phyloP scores from a whole-genome alignment of 2,329 filamentous ascomycete species.

The Phaeophleospora eucalypticola region DNA sequence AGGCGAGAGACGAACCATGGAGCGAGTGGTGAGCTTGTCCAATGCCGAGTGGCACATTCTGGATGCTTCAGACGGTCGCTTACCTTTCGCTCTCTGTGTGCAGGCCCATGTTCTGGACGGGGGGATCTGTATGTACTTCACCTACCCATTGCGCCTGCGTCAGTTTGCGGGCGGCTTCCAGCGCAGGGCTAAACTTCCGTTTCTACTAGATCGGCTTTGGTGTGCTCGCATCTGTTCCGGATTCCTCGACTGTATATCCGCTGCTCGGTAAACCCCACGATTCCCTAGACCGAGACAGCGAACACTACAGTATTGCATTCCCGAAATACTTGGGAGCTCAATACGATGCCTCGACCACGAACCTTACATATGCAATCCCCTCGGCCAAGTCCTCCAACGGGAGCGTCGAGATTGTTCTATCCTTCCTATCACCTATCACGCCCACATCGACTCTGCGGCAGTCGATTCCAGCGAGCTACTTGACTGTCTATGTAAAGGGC shows the following conservation, averaged over 20 bases:
- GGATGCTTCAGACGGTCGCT: too few species aligned
- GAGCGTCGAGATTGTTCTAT: conserved; percentile 54
- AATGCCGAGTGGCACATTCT: too few species aligned
- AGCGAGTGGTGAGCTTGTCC: too few species aligned
- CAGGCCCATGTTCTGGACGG: conserved; percentile 80
- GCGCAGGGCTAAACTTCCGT: conserved; percentile 14
- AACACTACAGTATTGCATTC: conserved; percentile 53
- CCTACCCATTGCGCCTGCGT: background rate
- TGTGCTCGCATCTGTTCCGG: conserved; percentile 58
- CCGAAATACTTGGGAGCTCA: conserved; percentile 58
- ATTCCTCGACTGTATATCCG: conserved; percentile 58
- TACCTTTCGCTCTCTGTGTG: too few species aligned
- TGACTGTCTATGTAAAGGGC: conserved; percentile 67
- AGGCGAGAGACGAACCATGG: conserved; percentile 72
- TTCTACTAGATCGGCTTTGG: conserved; percentile 54
- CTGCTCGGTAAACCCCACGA: conserved; percentile 64
- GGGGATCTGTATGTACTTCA: conserved; percentile 50
- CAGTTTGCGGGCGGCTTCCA: too few species aligned
- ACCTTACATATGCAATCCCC: conserved; percentile 61
- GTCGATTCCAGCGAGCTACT: conserved; percentile 75
- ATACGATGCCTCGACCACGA: conserved; percentile 68
- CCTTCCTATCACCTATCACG: conserved; percentile 73
- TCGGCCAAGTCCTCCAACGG: conserved; percentile 35
- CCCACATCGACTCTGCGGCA: conserved; percentile 76
- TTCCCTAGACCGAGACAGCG: conserved; percentile 49